These are phyloP conservation scores for Trichaptum fuscoviolaceum DNA, from an alignment of 768 basidiomycete species.

Conservation along the genomic window DNA sequence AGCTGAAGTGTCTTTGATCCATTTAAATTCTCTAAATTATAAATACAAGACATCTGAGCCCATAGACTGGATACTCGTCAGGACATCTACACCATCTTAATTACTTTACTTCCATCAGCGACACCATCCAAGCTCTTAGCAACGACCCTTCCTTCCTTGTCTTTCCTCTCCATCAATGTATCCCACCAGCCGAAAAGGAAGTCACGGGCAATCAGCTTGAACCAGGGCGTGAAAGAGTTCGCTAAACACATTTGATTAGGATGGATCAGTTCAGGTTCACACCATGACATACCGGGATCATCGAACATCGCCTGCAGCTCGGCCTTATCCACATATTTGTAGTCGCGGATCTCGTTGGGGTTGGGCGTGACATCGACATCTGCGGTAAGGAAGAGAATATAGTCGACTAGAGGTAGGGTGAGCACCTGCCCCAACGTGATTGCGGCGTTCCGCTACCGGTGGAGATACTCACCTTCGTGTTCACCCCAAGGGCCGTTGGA, in stretches of 20 bases:
- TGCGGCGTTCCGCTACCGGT: background rate
- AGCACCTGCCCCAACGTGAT: background rate
- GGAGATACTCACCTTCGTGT: constrained; percentile 72
- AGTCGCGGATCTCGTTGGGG: constrained; percentile 84
- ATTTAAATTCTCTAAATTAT: background rate
- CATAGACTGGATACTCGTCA: background rate
- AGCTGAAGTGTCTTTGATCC: background rate
- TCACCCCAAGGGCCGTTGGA: constrained; percentile 94
- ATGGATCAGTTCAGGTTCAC: constrained; percentile 5
- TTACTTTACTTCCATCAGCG: constrained; percentile 67
- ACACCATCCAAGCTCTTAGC: constrained; percentile 61
- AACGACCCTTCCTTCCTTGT: constrained; percentile 47
- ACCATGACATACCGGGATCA: constrained; percentile 49
- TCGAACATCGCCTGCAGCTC: constrained; percentile 92
- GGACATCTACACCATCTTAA: constrained; percentile 50
- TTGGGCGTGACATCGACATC: constrained; percentile 82
- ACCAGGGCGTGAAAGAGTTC: constrained; percentile 97
- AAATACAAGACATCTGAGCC: background rate
- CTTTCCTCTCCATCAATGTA: constrained; percentile 63
- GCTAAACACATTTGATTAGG: constrained; percentile 33
- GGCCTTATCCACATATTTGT: constrained; percentile 86
- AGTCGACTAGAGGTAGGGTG: constrained; percentile 65
- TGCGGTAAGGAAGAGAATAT: constrained; percentile 91
- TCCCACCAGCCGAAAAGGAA: constrained; percentile 99
- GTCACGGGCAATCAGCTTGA: constrained; percentile 95